Base-by-base conservation (phyloP, 192 early-diverging fungal species). In the Coemansia nantahalensis region DNA sequence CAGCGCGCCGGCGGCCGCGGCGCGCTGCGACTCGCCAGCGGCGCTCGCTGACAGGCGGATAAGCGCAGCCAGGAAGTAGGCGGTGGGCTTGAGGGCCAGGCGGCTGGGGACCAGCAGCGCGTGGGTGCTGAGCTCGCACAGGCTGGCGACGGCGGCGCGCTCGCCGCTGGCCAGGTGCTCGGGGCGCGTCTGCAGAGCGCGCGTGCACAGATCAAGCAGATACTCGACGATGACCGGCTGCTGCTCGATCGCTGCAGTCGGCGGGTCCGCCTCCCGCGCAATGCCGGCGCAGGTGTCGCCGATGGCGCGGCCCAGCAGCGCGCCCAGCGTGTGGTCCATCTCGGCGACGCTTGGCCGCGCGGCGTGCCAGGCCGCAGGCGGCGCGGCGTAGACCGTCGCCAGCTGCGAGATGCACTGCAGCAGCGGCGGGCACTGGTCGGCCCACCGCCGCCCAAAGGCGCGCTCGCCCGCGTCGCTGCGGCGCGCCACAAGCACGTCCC, bases 61-160 rank as follows among this genome's bases (percentile, higher is more conserved):
- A 26, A 67, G 33, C 37, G 64, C 48, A 0, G 64, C 59, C 47
- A 67, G 21, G 37, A 75, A 75, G 60, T 59, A 52, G 4, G 71
- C 54, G 1, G 64, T 56, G 18, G 71, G 71, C 8, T 49, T 33
- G 42, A 75, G 52, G 15, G 71, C 71, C 22, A 75, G 56, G 24
- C 71, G 71, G 35, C 45, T 75, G 26, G 71, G 64, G 3, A 75
- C 59, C 0, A 59, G 35, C 52, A 75, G 60, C n/a, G 71, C 71
- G 13, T 67, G 64, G 14, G 47, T 38, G 55, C 64, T 56, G 22
- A 75, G 59, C 26, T 45, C 40, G 56, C 71, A 75, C 46, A 75
- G 36, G 10, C 48, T 46, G 16, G 43, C 59, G 11, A 57, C 28
- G 0, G 62, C 44, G 1, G 55, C 31, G 26, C 7, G 47, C 14